Evolutionary conservation across 257 asterid genomes (phyloP), one percentile per base, ranked within the genome.

Genomic region (Rhazya stricta): DNA sequence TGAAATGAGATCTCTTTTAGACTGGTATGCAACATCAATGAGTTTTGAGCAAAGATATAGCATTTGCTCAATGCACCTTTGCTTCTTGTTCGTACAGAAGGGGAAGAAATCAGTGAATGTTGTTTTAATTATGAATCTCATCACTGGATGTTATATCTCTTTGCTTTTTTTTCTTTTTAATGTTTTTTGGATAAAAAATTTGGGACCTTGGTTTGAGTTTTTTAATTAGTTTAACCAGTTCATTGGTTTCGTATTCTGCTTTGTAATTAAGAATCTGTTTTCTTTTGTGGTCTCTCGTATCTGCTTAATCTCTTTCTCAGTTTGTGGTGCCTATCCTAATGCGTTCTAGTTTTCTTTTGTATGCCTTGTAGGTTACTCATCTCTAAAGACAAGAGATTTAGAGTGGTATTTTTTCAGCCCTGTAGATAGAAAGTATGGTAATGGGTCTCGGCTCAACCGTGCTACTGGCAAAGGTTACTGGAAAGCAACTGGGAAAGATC

Each of bases 321-420:
- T 68, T 56, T 36, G 10, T 60, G 50, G 60, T 23, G 57, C 10
- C 48, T 25, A 34, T 61, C 30, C 25, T 79, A 27, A 66, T 69
- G 69, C 60, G 46, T 78, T 54, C 42, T 32, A 8, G 58, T 41
- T 58, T 41, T 66, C 25, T 43, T 12, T 37, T 66, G 74, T 67
- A 29, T 76, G 72, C 42, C 43, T 78, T 69, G 36, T 71, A 91
- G 98, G 81, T 16, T 86, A 83, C 78, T 88, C 98, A 6, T 88
- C 91, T 13, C 78, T 90, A 73, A 93, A 89, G 84, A 87, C 88
- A 23, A 85, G 98, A 84, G 98, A 94, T 80, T 83, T 87, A 21
- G 98, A 94, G 78, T 94, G 97, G 98, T 91, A 91, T 83, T 94
- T 93, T 75, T 93, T 93, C 88, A 89, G 97, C 81, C 94, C 98